Conservation (phyloP, 352 stramenopile species). For the Pythium aristosporum region DNA sequence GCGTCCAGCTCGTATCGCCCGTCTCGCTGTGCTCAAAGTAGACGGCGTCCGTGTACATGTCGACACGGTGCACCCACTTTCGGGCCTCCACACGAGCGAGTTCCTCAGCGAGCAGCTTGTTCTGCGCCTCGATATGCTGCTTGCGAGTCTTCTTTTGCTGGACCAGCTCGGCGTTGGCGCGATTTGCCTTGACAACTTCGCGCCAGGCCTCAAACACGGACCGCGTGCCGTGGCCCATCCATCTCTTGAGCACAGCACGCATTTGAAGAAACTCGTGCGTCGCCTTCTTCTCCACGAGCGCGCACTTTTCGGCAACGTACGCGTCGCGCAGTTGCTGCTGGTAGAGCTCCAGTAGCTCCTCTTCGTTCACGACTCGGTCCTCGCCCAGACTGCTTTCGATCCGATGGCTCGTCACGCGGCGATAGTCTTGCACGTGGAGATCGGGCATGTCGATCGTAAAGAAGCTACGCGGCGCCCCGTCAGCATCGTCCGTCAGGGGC, state of each 20-base stretch:
- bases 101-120: slow-evolving; percentile 47
- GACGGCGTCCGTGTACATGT: slow-evolving; percentile 66
- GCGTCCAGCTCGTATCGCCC: slow-evolving; percentile 46
- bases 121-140: slow-evolving; percentile 53
- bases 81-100: slow-evolving; percentile 43
- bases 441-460: slow-evolving; percentile 57
- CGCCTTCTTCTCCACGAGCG: slow-evolving; percentile 41
- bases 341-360: slow-evolving; percentile 48
- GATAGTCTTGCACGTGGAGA: slow-evolving; percentile 45
- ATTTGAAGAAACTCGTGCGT: slow-evolving; percentile 65
- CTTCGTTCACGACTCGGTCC: slow-evolving; percentile 32
- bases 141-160: slow-evolving; percentile 34
- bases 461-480: slow-evolving; percentile 22
- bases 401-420: slow-evolving; percentile 32
- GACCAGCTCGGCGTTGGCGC: slow-evolving; percentile 32
- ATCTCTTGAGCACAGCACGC: slow-evolving; percentile 50
- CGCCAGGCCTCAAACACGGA: slow-evolving; percentile 64
- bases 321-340: slow-evolving; percentile 43
- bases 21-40: slow-evolving; percentile 63
- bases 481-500: too few relatives aligned
- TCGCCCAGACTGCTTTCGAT: slow-evolving; percentile 43
- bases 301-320: slow-evolving; percentile 51
- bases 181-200: slow-evolving; percentile 41
- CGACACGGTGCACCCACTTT: slow-evolving; percentile 48
- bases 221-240: slow-evolving; percentile 51